Conservation (phyloP, 1,284 basidiomycete genomes). For the Fomes fomentarius region DNA sequence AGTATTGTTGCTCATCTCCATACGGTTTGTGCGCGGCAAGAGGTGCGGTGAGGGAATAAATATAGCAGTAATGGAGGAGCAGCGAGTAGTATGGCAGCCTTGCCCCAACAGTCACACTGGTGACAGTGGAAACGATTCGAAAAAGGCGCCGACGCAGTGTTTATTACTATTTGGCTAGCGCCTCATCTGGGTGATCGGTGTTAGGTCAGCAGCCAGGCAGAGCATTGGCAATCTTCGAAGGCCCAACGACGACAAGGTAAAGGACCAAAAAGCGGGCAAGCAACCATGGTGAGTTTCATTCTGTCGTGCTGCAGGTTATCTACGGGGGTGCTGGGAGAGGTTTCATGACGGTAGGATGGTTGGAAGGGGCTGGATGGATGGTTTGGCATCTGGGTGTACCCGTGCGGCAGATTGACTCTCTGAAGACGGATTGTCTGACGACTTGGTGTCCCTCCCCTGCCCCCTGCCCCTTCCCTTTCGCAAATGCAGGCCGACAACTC, state of each 20-base stretch:
- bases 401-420: slow-evolving; percentile 17
- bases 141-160: slow-evolving; percentile 14
- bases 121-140: slow-evolving; percentile 18
- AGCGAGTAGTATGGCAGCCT: background rate
- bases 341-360: slow-evolving; percentile 17
- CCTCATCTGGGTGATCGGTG: slow-evolving; percentile 17
- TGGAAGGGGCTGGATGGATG: slow-evolving; percentile 39
- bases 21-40: background rate
- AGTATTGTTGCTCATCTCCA: slow-evolving; percentile 29
- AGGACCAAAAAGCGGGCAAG: slow-evolving; percentile 32
- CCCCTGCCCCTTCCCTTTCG: slow-evolving; percentile 5
- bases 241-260: slow-evolving; percentile 36
- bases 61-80: slow-evolving; percentile 4
- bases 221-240: slow-evolving; percentile 25
- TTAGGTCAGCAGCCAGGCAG: slow-evolving; percentile 22
- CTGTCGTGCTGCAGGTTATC: slow-evolving; percentile 25
- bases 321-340: slow-evolving; percentile 13
- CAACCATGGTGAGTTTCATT: slow-evolving; percentile 37
- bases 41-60: slow-evolving; percentile 11
- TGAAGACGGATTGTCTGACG: slow-evolving; percentile 29
- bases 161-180: slow-evolving; percentile 2
- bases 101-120: background rate
- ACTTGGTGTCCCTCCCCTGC: slow-evolving; percentile 5
- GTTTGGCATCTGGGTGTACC: slow-evolving; percentile 35
- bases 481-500: slow-evolving; percentile 70